These are phyloP conservation scores for Trichoderma endophyticum DNA, from an alignment of 2,329 filamentous ascomycete genomes.

Conservation along the genomic window DNA sequence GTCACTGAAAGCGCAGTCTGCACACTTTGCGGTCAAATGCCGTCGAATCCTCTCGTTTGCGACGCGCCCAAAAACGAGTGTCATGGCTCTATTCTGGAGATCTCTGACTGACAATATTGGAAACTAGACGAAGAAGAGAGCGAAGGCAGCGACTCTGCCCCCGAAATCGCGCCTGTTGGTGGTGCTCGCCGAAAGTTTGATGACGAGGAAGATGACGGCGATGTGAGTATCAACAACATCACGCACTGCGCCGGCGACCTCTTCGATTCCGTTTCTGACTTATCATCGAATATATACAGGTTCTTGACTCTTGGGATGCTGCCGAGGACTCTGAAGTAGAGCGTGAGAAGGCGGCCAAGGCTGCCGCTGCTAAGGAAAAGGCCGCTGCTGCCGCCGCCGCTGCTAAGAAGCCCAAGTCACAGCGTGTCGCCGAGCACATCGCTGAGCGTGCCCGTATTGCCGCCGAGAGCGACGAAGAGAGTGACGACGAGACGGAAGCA, in stretches of 20 bases:
- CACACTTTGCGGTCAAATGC: conserved; percentile 1
- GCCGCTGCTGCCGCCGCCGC: conserved; percentile 84
- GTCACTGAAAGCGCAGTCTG: conserved; percentile 22
- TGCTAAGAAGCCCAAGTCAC: conserved; percentile 83
- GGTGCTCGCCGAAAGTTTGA: conserved; percentile 66
- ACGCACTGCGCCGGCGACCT: not conserved
- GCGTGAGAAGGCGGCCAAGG: conserved; percentile 90
- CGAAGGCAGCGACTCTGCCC: conserved; percentile 35
- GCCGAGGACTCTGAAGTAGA: conserved; percentile 96
- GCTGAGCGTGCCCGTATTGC: conserved; percentile 54
- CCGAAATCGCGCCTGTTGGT: conserved; percentile 38
- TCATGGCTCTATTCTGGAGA: not conserved
- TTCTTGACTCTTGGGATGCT: conserved; percentile 95
- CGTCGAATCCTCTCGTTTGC: not conserved
- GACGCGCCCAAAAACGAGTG: conserved; percentile 19
- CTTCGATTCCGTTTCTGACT: not conserved
- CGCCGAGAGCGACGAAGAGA: conserved; percentile 53
- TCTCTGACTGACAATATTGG: not conserved
- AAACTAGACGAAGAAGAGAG: conserved; percentile 35
- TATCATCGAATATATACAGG: conserved; percentile 47
- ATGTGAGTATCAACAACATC: conserved; percentile 53
- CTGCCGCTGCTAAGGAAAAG: conserved; percentile 80
- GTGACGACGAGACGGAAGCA: conserved; percentile 71
- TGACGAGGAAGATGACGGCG: conserved; percentile 82
- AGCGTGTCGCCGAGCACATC: conserved; percentile 80